Base-by-base conservation (phyloP, 1,284 basidiomycete genomes). In the Erythrobasidium hasegawianum region DNA sequence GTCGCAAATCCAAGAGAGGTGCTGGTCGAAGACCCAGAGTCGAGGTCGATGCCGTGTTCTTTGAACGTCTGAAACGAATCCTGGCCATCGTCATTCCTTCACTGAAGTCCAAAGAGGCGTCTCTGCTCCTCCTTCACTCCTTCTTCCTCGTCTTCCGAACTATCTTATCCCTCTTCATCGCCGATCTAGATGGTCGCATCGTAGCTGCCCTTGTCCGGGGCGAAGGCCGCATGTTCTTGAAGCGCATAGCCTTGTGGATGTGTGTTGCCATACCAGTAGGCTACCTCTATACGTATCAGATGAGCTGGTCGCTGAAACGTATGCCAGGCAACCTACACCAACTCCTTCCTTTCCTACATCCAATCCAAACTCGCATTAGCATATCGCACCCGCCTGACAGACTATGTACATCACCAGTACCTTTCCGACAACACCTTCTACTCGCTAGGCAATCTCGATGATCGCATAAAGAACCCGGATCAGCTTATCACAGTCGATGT, bases 401-500 rank as follows among this genome's bases (percentile, higher is more conserved):
- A 85, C 54, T 84, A 89, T 71, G 87, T 94, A 1, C 84, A 97
- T 80, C 83, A 84, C 58, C 83, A 86, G 71, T 97, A 98, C 76
- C 83, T 98, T 11, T 88, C 89, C 13, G 84, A 88, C 57, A 84
- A 70, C 78, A 83, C 79, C 27, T 97, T 94, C 78, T 98, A 97
- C 79, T 95, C 96, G 77, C 80, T 97, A 29, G 86, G 90, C 86
- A 76, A 74, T 24, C 45, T 57, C 49, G 60, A 54, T 74, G 95
- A 97, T 77, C 83, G 95, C 61, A 93, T 97, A 71, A 93, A 93
- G 81, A 97, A 97, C 72, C 89, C 91, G 9, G 95, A 97, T 75
- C 94, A 97, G 87, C 88, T 95, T 85, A 91, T 97, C 71, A 95
- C 93, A 0, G 88, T 95, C 68, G 95, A 98, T 76, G 91, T 97